phyloP scores from a whole-genome alignment of 1,284 basidiomycete species.

The Cryptococcus hybrid region DNA sequence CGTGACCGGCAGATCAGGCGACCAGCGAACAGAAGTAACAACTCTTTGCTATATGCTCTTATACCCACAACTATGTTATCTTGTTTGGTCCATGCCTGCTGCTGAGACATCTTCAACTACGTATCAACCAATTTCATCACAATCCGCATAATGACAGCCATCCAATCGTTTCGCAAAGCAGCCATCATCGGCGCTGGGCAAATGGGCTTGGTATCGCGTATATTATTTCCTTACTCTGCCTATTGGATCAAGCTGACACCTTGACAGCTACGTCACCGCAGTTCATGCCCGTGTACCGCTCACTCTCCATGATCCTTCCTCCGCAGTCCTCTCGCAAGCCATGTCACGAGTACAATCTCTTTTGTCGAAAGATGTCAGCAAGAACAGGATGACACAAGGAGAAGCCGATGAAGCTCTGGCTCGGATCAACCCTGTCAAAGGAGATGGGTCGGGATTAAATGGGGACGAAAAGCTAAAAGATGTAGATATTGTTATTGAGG shows the following conservation, averaged over 20 bases:
- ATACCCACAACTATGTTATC: too few relatives aligned
- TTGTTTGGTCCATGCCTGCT: too few relatives aligned
- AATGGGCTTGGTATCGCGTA: constrained; percentile 48
- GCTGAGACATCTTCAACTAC: too few relatives aligned
- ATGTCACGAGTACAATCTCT: constrained; percentile 60
- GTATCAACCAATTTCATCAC: too few relatives aligned
- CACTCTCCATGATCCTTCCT: constrained; percentile 40
- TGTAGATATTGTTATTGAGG: constrained; percentile 88
- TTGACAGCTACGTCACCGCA: constrained; percentile 41
- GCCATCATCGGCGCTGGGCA: constrained; percentile 48
- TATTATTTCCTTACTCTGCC: constrained; percentile 8
- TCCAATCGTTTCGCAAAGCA: constrained; percentile 28
- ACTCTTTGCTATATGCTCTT: too few relatives aligned
- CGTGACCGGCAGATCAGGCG: too few relatives aligned
- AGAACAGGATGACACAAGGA: constrained; percentile 68
- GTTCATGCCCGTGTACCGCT: constrained; percentile 39
- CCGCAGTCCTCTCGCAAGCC: constrained; percentile 31
- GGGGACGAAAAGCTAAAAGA: constrained; percentile 58
- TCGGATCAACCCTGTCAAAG: constrained; percentile 60
- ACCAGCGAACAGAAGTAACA: too few relatives aligned
- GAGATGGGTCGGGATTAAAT: constrained; percentile 22
- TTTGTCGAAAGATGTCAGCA: constrained; percentile 81
- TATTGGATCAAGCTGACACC: not conserved
- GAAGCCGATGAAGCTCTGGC: constrained; percentile 72
- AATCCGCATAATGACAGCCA: constrained; percentile 8